Evolutionary conservation across 805 yeast genomes (phyloP), one percentile per base, ranked within the genome.

Genomic region (Ogataea corticis): DNA sequence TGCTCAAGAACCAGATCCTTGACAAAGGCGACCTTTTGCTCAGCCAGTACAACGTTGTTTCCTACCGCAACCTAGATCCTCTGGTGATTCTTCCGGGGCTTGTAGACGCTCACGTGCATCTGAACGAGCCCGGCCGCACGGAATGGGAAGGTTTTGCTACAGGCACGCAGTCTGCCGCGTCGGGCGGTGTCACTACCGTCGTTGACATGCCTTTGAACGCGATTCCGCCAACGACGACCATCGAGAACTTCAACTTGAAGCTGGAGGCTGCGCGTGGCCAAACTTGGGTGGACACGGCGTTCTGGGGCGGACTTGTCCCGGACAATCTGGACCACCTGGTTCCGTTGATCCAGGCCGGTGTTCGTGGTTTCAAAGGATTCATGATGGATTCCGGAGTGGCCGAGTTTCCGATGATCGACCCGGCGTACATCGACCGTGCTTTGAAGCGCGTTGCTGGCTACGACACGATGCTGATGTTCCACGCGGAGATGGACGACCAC

Each of bases 91-190:
- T 92, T 71, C 97, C 98, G 0, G 98, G 98, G 0, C 74, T 91
- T 25, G 95, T 91, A 3, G 98, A 91, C 60, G 78, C 96, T 4
- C 98, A 91, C 64, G 98, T 91, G 19, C 98, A 91, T 60, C 70
- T 91, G 55, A 92, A 92, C 64, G 98, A 92, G 59, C 97, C 98
- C 0, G 98, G 98, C n/a, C 72, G 97, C 56, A 91, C 97, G 1
- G 96, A 90, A 51, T 91, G 98, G 98, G 98, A 91, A 66, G 98
- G 98, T 1, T 91, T 92, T 63, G 96, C 83, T n/a, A 85, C 96
- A 0, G 98, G 98, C 0, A 91, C 98, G 0, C 83, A 84, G 61
- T 87, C 96, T 2, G 97, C 97, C 0, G 96, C 96, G 0, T 76
- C 91, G 11, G 98, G 98, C 14, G 98, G 98, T 46, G 97, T 91